phyloP scores from a whole-genome alignment of 768 basidiomycete genomes.

The Lactarius tabidus region DNA sequence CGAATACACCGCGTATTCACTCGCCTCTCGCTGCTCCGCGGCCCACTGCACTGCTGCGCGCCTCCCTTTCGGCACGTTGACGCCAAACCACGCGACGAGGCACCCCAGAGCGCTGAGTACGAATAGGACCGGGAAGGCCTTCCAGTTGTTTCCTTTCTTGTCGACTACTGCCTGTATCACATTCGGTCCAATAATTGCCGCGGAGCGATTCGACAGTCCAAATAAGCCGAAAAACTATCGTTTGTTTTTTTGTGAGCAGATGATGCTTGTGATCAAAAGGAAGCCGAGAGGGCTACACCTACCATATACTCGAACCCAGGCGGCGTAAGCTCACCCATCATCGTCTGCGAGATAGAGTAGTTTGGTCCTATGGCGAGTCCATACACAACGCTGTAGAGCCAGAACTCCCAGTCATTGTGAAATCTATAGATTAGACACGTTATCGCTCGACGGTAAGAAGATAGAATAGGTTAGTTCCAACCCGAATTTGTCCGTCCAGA shows the following conservation, averaged over 20 bases:
- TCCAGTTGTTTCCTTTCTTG: slow-evolving; percentile 68
- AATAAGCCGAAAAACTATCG: slow-evolving; percentile 72
- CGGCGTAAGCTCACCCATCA: slow-evolving; percentile 87
- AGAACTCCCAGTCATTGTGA: slow-evolving; percentile 86
- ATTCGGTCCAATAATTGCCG: slow-evolving; percentile 81
- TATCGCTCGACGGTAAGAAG: not conserved
- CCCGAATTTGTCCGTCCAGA: slow-evolving; percentile 77
- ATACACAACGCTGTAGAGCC: slow-evolving; percentile 78
- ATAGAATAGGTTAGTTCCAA: slow-evolving; percentile 32
- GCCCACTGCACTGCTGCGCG: slow-evolving; percentile 40
- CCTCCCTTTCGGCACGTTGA: slow-evolving; percentile 38
- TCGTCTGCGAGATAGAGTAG: slow-evolving; percentile 80
- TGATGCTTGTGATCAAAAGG: not conserved
- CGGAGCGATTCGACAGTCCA: slow-evolving; percentile 46
- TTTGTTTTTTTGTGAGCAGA: not conserved
- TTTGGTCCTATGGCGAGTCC: slow-evolving; percentile 85
- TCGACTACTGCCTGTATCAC: slow-evolving; percentile 82
- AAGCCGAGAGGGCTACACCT: not conserved
- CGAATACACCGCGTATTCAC: not conserved
- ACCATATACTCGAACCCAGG: slow-evolving; percentile 85
- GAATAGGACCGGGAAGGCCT: slow-evolving; percentile 81
- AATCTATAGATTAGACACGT: slow-evolving; percentile 34
- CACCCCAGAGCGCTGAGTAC: slow-evolving; percentile 62
- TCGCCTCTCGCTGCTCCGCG: slow-evolving; percentile 24
- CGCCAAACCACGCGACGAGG: slow-evolving; percentile 69